Conservation (phyloP, 371 early-diverging fungal genomes). For the Mortierella polycephala region DNA sequence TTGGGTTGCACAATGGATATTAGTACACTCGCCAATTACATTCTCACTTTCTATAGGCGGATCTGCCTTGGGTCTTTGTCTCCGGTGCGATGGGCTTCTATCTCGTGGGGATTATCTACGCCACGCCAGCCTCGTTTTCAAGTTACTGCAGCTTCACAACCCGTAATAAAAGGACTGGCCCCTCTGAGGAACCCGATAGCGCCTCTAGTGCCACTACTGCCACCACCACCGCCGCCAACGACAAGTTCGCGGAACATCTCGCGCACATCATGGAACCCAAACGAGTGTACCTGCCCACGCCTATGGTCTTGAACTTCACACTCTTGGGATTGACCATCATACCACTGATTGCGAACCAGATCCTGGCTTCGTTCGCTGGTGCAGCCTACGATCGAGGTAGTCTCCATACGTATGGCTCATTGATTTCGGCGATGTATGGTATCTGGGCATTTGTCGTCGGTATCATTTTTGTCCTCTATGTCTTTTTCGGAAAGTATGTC, state of each 20-base stretch:
- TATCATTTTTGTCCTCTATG: conserved; percentile 17
- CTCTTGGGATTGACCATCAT: conserved; percentile 35
- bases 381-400: conserved; percentile 33
- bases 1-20: not conserved
- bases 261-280: conserved; percentile 22
- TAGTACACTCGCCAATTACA: not conserved
- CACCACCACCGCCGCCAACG: not conserved
- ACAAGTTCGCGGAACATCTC: conserved; percentile 4
- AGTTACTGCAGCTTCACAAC: conserved; percentile 2
- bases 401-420: conserved; percentile 5
- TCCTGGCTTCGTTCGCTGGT: conserved; percentile 46
- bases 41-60: conserved; percentile 19
- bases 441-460: conserved; percentile 14
- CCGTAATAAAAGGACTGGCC: conserved; percentile 14
- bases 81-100: conserved; percentile 51
- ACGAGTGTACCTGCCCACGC: conserved; percentile 41
- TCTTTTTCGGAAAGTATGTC: conserved; percentile 44
- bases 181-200: conserved; percentile 4
- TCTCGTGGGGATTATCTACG: conserved; percentile 50
- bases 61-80: conserved; percentile 47
- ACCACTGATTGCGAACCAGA: conserved; percentile 44
- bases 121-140: conserved; percentile 43
- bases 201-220: too few relatives aligned
- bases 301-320: conserved; percentile 45
- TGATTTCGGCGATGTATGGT: conserved; percentile 21